A percentile compares a stretch with the other conserved stretches of the same genome.
Evolutionary conservation across 2,329 filamentous ascomycete genomes (phyloP).

Genomic region (Pseudovirgaria hyperparasitica): DNA sequence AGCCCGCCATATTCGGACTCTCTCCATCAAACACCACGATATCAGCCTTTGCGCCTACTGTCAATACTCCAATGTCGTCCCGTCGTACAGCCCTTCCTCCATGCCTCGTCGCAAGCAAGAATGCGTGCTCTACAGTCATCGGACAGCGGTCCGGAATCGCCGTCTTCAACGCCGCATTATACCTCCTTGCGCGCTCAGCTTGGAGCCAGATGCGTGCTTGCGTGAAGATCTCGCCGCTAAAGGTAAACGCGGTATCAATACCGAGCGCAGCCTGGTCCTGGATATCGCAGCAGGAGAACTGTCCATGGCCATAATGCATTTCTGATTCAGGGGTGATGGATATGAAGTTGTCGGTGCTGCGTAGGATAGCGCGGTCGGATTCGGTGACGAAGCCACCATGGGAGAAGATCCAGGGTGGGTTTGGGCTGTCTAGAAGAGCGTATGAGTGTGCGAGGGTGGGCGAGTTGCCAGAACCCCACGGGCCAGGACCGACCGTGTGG

Average conservation of each 20-base stretch:
- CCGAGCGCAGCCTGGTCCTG: slow-evolving; percentile 42
- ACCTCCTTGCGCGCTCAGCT: slow-evolving; percentile 27
- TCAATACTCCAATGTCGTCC: slow-evolving; percentile 38
- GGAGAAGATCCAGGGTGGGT: slow-evolving; percentile 39
- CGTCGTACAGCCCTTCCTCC: slow-evolving; percentile 40
- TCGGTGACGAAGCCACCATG: slow-evolving; percentile 36
- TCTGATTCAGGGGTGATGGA: slow-evolving; percentile 48
- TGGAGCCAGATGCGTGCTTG: slow-evolving; percentile 46
- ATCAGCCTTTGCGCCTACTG: slow-evolving; percentile 40
- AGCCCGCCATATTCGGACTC: slow-evolving; percentile 39
- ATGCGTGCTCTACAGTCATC: slow-evolving; percentile 43
- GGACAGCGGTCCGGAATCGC: slow-evolving; percentile 35
- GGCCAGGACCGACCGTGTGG: too few relatives aligned
- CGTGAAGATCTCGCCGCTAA: slow-evolving; percentile 29
- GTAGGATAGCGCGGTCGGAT: slow-evolving; percentile 29
- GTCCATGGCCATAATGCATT: slow-evolving; percentile 44
- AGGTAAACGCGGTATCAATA: slow-evolving; percentile 43
- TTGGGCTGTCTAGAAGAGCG: slow-evolving; percentile 28
- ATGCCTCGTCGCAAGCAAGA: slow-evolving; percentile 40
- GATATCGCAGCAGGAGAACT: slow-evolving; percentile 30
- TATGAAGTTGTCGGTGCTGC: slow-evolving; percentile 38
- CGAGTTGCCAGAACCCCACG: slow-evolving; percentile 18
- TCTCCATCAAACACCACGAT: slow-evolving; percentile 40
- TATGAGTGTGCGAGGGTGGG: slow-evolving; percentile 26
- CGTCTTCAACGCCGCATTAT: slow-evolving; percentile 23